Evolutionary conservation across 148 eudicot species (phyloP), one percentile per base, ranked within the genome.

Genomic region (Oxyria digyna): DNA sequence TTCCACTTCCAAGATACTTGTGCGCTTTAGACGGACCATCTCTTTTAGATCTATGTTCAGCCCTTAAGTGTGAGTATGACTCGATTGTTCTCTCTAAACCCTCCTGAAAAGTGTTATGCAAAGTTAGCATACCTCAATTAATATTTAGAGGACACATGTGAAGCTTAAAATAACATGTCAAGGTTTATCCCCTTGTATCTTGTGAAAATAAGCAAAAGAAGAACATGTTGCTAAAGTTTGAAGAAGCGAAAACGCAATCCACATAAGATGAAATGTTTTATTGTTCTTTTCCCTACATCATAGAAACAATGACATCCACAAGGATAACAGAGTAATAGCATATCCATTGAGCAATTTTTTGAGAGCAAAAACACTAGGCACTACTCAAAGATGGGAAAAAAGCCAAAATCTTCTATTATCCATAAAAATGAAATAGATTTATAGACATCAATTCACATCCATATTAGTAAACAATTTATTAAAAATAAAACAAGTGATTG

Each of bases 21-120:
- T n/a, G n/a, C n/a, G n/a, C n/a, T n/a, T n/a, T n/a, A n/a, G n/a
- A n/a, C n/a, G n/a, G n/a, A n/a, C n/a, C n/a, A n/a, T n/a, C n/a
- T n/a, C n/a, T n/a, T n/a, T n/a, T n/a, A n/a, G n/a, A n/a, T n/a
- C n/a, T n/a, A n/a, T n/a, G n/a, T n/a, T n/a, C n/a, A n/a, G n/a
- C n/a, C n/a, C n/a, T n/a, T n/a, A n/a, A n/a, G n/a, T n/a, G n/a
- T n/a, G n/a, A n/a, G n/a, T n/a, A n/a, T n/a, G 99, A 88, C 68
- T 91, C 97, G 69, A 88, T 94, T 69, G 99, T 94, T 82, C 79
- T 84, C 77, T 81, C 89, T 57, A 94, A 79, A 75, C 91, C 97
- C 76, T 94, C 99, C 99, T 94, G 84, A 79, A 83, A 49, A 74
- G 64, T 52, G 66, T 37, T 10, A 67, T 59, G n/a, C 9, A 59